Percentiles rank a stretch among this genome's conserved stretches.
Evolutionary conservation across 2,329 filamentous ascomycete species (phyloP).

Genomic region (Leptodontidium sp.): DNA sequence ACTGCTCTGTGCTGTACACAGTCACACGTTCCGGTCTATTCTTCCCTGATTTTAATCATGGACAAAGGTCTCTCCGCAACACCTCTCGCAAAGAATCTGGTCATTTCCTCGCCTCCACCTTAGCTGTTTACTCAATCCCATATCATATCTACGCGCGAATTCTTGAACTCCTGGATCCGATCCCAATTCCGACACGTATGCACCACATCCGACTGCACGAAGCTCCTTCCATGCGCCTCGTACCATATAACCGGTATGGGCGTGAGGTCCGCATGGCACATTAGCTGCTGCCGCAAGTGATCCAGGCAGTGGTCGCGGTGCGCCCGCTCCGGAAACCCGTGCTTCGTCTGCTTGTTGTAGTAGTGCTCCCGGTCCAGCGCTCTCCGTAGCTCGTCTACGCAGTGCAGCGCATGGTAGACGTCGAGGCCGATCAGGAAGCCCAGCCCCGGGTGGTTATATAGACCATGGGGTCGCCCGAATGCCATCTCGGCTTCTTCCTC

Average conservation of each 20-base stretch:
- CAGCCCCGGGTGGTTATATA: slow-evolving; percentile 17
- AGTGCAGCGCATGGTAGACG: slow-evolving; percentile 25
- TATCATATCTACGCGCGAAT: no score
- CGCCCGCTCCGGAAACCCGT: background rate
- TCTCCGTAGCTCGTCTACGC: slow-evolving; percentile 23
- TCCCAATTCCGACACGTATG: slow-evolving; percentile 28
- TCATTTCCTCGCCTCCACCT: no score
- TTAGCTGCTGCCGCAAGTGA: slow-evolving; percentile 23
- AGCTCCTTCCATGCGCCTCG: slow-evolving; percentile 12
- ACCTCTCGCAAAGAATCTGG: no score
- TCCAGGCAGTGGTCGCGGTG: slow-evolving; percentile 26
- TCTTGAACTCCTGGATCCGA: background rate
- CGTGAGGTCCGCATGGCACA: slow-evolving; percentile 28
- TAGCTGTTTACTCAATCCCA: no score
- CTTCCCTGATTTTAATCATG: no score
- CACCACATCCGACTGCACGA: slow-evolving; percentile 22
- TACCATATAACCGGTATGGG: slow-evolving; percentile 27
- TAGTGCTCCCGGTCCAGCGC: slow-evolving; percentile 24
- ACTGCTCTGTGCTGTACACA: no score
- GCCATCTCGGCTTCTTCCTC: slow-evolving; percentile 18
- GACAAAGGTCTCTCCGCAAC: no score
- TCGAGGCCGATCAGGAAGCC: slow-evolving; percentile 20
- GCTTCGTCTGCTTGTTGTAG: slow-evolving; percentile 11
- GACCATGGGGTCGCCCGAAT: slow-evolving; percentile 11
- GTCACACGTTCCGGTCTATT: no score